A percentile compares a stretch with the other conserved stretches of the same genome.
These are phyloP conservation scores for Pichia occidentalis DNA, from an alignment of 805 yeast species.

Conservation along the genomic window DNA sequence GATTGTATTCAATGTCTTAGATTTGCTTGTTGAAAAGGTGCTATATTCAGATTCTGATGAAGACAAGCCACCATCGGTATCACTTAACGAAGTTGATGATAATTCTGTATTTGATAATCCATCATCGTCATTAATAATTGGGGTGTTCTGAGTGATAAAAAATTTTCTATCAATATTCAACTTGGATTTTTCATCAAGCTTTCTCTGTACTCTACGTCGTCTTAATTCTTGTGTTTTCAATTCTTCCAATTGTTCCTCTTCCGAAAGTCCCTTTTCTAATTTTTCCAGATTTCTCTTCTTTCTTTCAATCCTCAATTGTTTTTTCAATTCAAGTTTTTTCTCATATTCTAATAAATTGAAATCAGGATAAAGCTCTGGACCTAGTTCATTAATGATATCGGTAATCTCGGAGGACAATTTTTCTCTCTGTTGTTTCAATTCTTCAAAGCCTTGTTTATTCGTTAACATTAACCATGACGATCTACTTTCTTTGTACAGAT, in stretches of 20 bases:
- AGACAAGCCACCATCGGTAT: constrained; percentile 16
- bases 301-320: constrained; percentile 24
- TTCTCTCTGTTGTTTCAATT: constrained; percentile 55
- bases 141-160: constrained; percentile 45
- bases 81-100: constrained; percentile 27
- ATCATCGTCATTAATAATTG: constrained; percentile 46
- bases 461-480: constrained; percentile 68
- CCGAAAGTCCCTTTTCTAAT: constrained; percentile 20
- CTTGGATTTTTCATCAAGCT: constrained; percentile 24
- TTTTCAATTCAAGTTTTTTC: constrained; percentile 31
- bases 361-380: constrained; percentile 83
- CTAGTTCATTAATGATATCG: constrained; percentile 68
- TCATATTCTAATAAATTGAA: constrained; percentile 52
- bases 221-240: constrained; percentile 41
- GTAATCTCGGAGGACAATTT: constrained; percentile 69
- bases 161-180: too few relatives aligned
- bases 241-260: constrained; percentile 46
- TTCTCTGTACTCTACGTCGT: constrained; percentile 32
- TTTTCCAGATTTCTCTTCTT: constrained; percentile 19
- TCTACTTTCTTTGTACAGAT: constrained; percentile 71
- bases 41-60: constrained; percentile 14
- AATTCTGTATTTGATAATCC: constrained; percentile 28
- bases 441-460: constrained; percentile 48
- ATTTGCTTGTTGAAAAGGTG: not conserved
- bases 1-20: constrained; percentile 17